Percentiles rank a stretch among this genome's conserved stretches.
These are phyloP conservation scores for Yarrowia keelungensis DNA, from an alignment of 805 yeast species.

Conservation along the genomic window DNA sequence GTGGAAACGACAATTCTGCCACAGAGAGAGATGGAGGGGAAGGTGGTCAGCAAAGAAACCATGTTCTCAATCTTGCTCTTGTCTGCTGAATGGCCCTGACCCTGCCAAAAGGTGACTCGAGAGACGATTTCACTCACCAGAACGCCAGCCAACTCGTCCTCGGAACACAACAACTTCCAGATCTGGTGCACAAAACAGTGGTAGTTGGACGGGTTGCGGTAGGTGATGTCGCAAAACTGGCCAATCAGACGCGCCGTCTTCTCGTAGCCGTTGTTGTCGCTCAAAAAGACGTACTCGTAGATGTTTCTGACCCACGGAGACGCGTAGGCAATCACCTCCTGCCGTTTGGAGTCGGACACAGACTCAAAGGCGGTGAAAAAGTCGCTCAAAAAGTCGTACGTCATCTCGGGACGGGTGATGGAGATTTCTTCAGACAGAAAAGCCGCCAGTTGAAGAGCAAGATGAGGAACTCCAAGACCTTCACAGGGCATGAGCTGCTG, in stretches of 20 bases:
- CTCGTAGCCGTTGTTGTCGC: conserved; percentile 60
- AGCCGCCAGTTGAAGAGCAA: conserved; percentile 66
- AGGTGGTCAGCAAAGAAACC: conserved; percentile 64
- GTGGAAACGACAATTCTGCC: conserved; percentile 60
- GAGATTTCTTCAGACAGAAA: conserved; percentile 67
- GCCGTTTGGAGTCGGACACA: conserved; percentile 49
- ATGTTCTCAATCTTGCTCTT: conserved; percentile 58
- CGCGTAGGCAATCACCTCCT: conserved; percentile 58
- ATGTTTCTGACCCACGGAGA: conserved; percentile 80
- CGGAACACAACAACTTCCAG: conserved; percentile 72
- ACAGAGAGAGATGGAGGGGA: conserved; percentile 76
- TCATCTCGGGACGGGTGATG: conserved; percentile 60
- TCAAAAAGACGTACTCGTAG: conserved; percentile 60
- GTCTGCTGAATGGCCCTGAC: conserved; percentile 60
- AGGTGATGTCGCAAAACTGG: conserved; percentile 65
- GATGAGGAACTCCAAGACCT: conserved; percentile 71
- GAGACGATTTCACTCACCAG: conserved; percentile 77
- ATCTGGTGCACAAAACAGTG: conserved; percentile 63
- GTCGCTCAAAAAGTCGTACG: conserved; percentile 61
- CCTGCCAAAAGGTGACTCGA: conserved; percentile 75
- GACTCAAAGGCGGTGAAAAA: conserved; percentile 58
- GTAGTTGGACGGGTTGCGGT: conserved; percentile 57
- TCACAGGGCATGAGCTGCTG: conserved; percentile 61
- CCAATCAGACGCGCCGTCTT: conserved; percentile 67
- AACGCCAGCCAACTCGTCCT: conserved; percentile 62